These are phyloP conservation scores for Emergomyces pasteurianus DNA, from an alignment of 2,329 filamentous ascomycete genomes.

Conservation along the genomic window DNA sequence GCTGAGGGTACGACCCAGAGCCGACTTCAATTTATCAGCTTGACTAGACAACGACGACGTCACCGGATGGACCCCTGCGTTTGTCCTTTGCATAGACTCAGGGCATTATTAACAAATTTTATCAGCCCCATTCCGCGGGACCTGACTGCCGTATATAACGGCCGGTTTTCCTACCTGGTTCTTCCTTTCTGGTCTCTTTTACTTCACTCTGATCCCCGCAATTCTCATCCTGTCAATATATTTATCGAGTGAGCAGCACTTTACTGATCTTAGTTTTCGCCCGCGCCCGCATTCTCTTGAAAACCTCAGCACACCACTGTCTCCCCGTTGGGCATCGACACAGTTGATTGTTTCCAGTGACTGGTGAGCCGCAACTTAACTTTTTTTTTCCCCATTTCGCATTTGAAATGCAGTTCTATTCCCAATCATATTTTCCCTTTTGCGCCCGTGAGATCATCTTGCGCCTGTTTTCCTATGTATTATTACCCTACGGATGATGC, in stretches of 20 bases:
- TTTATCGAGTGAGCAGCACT: neutral
- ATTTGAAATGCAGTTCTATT: neutral
- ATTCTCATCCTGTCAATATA: neutral
- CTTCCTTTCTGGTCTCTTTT: neutral
- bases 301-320: neutral
- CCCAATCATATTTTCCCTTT: neutral
- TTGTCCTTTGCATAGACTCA: neutral
- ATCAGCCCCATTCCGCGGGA: neutral
- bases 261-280: neutral
- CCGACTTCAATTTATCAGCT: neutral
- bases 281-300: neutral
- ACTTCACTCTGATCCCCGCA: neutral
- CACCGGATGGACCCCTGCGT: neutral
- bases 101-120: neutral
- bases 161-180: neutral
- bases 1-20: neutral
- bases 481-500: neutral
- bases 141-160: neutral
- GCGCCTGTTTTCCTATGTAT: neutral
- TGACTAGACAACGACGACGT: neutral
- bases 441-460: neutral
- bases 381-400: neutral
- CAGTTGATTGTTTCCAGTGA: neutral
- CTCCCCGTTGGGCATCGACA: conserved; percentile 1
- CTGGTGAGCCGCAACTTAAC: neutral